Conservation (phyloP, 306 rosid species). For the Prunus kanzakura region DNA sequence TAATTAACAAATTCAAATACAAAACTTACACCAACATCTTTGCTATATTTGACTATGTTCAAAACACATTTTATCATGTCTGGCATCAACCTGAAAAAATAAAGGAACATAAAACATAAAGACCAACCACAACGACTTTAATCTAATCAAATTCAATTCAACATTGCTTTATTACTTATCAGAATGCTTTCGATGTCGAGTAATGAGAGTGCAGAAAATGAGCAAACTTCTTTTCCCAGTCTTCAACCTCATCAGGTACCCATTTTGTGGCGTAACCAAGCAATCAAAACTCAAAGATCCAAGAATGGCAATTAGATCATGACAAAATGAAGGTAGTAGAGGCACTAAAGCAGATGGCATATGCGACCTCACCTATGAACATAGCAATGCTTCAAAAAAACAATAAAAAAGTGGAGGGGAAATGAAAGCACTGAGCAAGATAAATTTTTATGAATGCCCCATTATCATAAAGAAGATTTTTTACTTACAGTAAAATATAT, state of each 20-base stretch:
- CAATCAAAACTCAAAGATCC: conserved; percentile 55
- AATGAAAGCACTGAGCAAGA: neutral
- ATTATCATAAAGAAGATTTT: conserved; percentile 14
- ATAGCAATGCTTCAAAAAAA: conserved; percentile 20
- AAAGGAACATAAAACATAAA: conserved; percentile 22
- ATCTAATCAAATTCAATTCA: conserved; percentile 7
- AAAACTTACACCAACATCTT: conserved; percentile 54
- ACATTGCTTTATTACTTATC: conserved; percentile 60
- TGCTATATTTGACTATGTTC: conserved; percentile 60
- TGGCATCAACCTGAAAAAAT: conserved; percentile 80
- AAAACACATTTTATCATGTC: conserved; percentile 60
- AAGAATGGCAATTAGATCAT: conserved; percentile 62
- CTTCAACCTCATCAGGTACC: conserved; percentile 54
- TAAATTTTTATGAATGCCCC: neutral
- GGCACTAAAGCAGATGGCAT: conserved; percentile 77
- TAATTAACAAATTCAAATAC: conserved; percentile 6
- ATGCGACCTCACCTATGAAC: conserved; percentile 69
- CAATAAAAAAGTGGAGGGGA: neutral
- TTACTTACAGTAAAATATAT: conserved; percentile 73
- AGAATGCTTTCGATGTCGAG: conserved; percentile 78
- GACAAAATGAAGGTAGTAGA: conserved; percentile 53
- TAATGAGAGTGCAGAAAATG: conserved; percentile 65
- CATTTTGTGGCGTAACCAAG: conserved; percentile 38
- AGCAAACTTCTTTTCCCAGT: conserved; percentile 78
- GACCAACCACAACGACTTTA: conserved; percentile 13